Percentiles rank a stretch among this genome's conserved stretches.
These are phyloP conservation scores for Zizania latifolia DNA, from an alignment of 176 grass and related monocot species.

Conservation along the genomic window DNA sequence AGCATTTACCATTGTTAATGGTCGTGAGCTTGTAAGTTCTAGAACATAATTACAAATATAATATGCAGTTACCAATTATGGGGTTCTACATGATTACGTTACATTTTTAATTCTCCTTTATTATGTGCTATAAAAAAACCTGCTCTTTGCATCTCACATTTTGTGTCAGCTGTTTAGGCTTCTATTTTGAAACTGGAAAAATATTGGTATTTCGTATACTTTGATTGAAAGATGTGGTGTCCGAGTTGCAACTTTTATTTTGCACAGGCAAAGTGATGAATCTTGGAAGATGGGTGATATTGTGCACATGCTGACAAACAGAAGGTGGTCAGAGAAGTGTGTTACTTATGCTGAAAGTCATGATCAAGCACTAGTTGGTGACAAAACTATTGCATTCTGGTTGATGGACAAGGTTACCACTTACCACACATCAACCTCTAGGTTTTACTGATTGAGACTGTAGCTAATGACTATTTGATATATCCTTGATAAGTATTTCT, in stretches of 20 bases:
- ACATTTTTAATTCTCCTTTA: background rate
- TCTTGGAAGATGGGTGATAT: constrained; percentile 89
- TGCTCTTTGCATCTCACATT: background rate
- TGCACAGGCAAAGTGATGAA: constrained; percentile 63
- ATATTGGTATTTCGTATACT: background rate
- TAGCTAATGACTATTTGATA: background rate
- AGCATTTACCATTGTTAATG: background rate
- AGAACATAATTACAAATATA: background rate
- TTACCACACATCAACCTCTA: constrained; percentile 22
- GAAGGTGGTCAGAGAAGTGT: constrained; percentile 93
- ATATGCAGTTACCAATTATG: background rate
- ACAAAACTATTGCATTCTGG: constrained; percentile 99
- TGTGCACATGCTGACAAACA: constrained; percentile 87
- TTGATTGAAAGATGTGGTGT: background rate
- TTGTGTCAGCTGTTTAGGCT: background rate
- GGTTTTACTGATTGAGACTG: background rate
- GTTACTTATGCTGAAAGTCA: constrained; percentile 96
- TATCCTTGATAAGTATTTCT: background rate
- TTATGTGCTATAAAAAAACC: background rate
- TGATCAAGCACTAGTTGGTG: constrained; percentile 96
- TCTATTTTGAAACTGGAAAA: constrained; percentile 8
- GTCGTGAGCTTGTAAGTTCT: background rate
- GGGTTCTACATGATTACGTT: background rate
- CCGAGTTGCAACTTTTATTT: background rate
- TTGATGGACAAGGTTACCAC: constrained; percentile 67